These are phyloP conservation scores for Quercus rubra DNA, from an alignment of 306 rosid species.

Conservation along the genomic window DNA sequence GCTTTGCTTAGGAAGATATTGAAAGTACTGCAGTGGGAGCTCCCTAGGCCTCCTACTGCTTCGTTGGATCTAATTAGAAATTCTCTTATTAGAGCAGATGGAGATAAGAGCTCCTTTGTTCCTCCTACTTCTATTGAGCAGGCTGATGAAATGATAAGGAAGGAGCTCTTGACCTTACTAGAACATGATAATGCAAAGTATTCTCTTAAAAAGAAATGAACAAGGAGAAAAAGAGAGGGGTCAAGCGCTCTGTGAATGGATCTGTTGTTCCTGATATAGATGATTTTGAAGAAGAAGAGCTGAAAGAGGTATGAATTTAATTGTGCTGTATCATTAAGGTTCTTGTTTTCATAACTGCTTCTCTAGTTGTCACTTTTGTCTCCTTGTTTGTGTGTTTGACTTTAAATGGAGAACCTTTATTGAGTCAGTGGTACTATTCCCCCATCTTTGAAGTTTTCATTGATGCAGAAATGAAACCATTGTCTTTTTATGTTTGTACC, in stretches of 20 bases:
- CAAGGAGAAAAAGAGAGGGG: conserved; percentile 70
- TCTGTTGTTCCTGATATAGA: conserved; percentile 63
- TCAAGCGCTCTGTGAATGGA: conserved; percentile 50
- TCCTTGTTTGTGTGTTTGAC: not conserved
- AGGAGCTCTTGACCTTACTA: conserved; percentile 65
- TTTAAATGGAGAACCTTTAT: not conserved
- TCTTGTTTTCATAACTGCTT: not conserved
- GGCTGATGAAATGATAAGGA: conserved; percentile 79
- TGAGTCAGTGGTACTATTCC: not conserved
- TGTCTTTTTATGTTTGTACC: not conserved
- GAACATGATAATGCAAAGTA: conserved; percentile 91
- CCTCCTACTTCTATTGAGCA: conserved; percentile 85
- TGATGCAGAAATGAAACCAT: not conserved
- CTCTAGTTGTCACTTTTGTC: not conserved
- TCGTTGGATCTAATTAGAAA: conserved; percentile 73
- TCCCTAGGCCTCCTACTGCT: conserved; percentile 85
- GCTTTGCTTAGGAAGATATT: conserved; percentile 85
- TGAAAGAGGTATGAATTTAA: conserved; percentile 50
- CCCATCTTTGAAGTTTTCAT: not conserved
- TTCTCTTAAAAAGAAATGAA: conserved; percentile 58
- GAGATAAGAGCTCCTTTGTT: conserved; percentile 89
- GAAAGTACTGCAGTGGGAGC: conserved; percentile 89
- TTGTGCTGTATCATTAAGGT: conserved; percentile 1
- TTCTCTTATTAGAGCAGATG: conserved; percentile 80
- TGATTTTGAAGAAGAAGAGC: conserved; percentile 72